Conservation (phyloP, 1,284 basidiomycete genomes). For the Pseudozyma tsukubaensis region DNA sequence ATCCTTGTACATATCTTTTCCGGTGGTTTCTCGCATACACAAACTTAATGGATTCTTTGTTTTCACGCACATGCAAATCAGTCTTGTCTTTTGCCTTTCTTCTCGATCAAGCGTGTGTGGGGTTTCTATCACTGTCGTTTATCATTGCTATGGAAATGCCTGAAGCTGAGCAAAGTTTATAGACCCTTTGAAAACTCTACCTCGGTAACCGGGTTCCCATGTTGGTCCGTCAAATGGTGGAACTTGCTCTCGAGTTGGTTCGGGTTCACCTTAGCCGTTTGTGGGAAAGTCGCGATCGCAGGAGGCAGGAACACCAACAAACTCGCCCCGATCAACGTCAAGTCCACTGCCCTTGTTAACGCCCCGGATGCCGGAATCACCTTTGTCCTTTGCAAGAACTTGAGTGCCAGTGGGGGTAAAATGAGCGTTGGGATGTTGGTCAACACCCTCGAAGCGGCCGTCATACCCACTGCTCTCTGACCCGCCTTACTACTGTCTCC, state of each 20-base stretch:
- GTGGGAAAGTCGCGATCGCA: constrained; percentile 74
- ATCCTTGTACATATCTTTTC: constrained; percentile 1
- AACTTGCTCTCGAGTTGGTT: constrained; percentile 70
- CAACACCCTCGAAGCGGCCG: constrained; percentile 71
- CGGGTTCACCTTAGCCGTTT: constrained; percentile 70
- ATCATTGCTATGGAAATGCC: no score
- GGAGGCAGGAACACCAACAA: constrained; percentile 73
- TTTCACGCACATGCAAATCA: no score
- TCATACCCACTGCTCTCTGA: constrained; percentile 72
- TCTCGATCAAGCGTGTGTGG: no score
- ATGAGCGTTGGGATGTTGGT: constrained; percentile 73
- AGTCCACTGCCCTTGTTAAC: constrained; percentile 45
- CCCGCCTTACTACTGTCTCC: constrained; percentile 72
- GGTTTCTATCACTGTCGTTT: background rate
- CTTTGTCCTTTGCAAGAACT: constrained; percentile 65
- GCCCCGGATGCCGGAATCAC: constrained; percentile 46
- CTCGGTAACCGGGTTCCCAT: constrained; percentile 61
- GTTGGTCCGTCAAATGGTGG: constrained; percentile 64
- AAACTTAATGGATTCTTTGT: no score
- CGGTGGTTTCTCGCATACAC: constrained; percentile 3
- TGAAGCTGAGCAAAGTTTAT: constrained; percentile 56
- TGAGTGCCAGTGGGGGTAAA: constrained; percentile 72
- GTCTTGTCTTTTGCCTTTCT: constrained; percentile 5
- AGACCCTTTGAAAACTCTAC: constrained; percentile 73
- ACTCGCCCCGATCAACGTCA: constrained; percentile 70